Base-by-base conservation (phyloP, 2,329 filamentous ascomycete genomes). In the Lasiodiplodia citricola region DNA sequence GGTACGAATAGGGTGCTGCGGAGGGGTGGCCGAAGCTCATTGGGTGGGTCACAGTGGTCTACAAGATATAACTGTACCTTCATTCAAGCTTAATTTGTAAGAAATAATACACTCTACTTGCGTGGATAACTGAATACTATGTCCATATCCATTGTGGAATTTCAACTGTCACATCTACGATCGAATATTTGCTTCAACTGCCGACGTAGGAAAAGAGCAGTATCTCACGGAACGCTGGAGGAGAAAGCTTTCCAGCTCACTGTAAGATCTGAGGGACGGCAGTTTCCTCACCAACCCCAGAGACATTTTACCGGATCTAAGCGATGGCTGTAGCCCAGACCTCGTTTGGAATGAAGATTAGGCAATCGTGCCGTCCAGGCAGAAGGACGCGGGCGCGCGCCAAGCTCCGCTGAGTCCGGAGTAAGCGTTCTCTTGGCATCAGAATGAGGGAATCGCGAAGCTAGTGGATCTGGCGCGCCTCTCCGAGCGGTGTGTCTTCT, bases 361-460 rank as follows among this genome's bases (percentile, higher is more conserved):
- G 5, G 41, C 18, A n/a, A 8, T 18, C 41, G 6, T 18, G 18
- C 18, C 41, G 41, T n/a, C 16, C 10, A 18, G 7, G 6, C 41
- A n/a, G 41, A 44, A 18, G 41, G 16, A 6, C 7, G 5, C 5
- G 41, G 16, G 41, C 41, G 41, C 16, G 41, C 16, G 41, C 41
- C 41, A 44, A 44, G 41, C 41, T 7, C 41, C 16, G 41, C 41
- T 44, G 16, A 3, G 18, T 44, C 16, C 6, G 16, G 14, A 44
- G 18, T 8, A 44, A 44, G 41, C 18, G 41, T 44, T 44, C 41
- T 35, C 57, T 62, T 62, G 57, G 57, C 57, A 37, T 50, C 41
- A 8, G 16, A n/a, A 18, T 44, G 18, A 18, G 31, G 18, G 41
- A 18, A 44, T n/a, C 16, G 16, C 6, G 41, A 44, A 44, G 41